Evolutionary conservation across 2,329 filamentous ascomycete species (phyloP), one percentile per base, ranked within the genome.

Genomic region (Claviceps pazoutovae): DNA sequence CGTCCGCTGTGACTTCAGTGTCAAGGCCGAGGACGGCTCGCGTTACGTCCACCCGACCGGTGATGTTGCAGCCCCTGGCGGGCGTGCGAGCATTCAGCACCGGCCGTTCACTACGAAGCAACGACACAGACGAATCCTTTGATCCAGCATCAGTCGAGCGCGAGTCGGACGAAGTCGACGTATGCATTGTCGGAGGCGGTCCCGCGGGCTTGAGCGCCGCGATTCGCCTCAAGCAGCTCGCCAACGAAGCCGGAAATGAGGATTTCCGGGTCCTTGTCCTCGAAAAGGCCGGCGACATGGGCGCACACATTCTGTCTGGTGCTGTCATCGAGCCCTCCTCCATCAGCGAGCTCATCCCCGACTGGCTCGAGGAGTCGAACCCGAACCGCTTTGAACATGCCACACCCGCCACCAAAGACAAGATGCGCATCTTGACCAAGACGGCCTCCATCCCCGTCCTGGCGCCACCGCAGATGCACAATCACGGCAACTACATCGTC

Each of bases 401-500:
- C 53, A 98, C 93, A 1, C 84, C 89, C 19, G 91, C 89, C 4
- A 84, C 80, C 56, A 73, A 73, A 48, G 93, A 98, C 63, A 84
- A 82, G 69, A 95, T 98, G 91, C 84, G 88, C 59, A 96, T 96
- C 69, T 76, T 98, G 55, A 97, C 91, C 46, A 86, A 90, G 71
- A 85, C 75, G 51, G 74, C 74, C 55, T 74, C 89, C 0, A 80
- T 95, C 53, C 88, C 88, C 5, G 74, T 97, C 50, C 93, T 91
- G 1, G 82, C 84, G 13, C 93, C 93, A 45, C 93, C 93, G 36
- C 93, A 97, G 72, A 98, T 98, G 93, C 82, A 90, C 73, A 98
- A 98, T 66, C 80, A 95, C 62, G 93, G 93, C 59, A 98, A 98
- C 71, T 97, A 94, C 68, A 98, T 98, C 59, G 82, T 98, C 62